Percentiles rank a stretch among this genome's conserved stretches.
Conservation (phyloP, 352 stramenopile species). For the Phytophthora citrophthora region DNA sequence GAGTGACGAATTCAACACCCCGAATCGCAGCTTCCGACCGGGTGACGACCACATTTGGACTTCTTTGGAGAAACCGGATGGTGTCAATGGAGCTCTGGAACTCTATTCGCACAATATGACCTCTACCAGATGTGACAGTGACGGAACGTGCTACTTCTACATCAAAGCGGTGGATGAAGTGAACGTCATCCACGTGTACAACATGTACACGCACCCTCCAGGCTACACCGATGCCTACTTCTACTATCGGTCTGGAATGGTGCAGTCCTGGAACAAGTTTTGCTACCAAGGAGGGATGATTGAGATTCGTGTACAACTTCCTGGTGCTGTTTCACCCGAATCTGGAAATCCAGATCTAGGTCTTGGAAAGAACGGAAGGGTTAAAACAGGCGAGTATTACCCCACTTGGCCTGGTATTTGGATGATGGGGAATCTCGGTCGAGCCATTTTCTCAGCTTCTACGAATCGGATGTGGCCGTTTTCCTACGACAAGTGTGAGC, state of each 20-base stretch:
- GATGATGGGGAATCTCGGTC: slow-evolving; percentile 93
- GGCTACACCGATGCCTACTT: slow-evolving; percentile 48
- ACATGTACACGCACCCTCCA: slow-evolving; percentile 57
- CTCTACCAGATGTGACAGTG: slow-evolving; percentile 49
- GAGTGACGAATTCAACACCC: slow-evolving; percentile 95
- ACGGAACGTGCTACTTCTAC: slow-evolving; percentile 51
- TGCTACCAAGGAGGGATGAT: slow-evolving; percentile 94
- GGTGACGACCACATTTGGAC: slow-evolving; percentile 94
- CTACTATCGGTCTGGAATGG: slow-evolving; percentile 76
- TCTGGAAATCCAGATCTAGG: slow-evolving; percentile 54
- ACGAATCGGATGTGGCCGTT: slow-evolving; percentile 95
- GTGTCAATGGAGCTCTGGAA: slow-evolving; percentile 88
- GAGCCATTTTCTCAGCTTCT: slow-evolving; percentile 90
- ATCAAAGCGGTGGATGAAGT: slow-evolving; percentile 48
- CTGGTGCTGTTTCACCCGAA: slow-evolving; percentile 64
- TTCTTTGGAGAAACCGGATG: slow-evolving; percentile 93
- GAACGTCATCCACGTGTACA: slow-evolving; percentile 52
- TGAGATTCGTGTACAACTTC: slow-evolving; percentile 88
- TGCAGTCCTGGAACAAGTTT: slow-evolving; percentile 96
- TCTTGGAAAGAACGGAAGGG: slow-evolving; percentile 25
- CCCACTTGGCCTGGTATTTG: slow-evolving; percentile 92
- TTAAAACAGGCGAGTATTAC: slow-evolving; percentile 66
- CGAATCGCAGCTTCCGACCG: slow-evolving; percentile 87
- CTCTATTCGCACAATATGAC: slow-evolving; percentile 90
- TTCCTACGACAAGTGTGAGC: slow-evolving; percentile 91